A percentile compares a stretch with the other conserved stretches of the same genome.
These are phyloP conservation scores for Gynostemma pentaphyllum DNA, from an alignment of 306 rosid species.

Conservation along the genomic window DNA sequence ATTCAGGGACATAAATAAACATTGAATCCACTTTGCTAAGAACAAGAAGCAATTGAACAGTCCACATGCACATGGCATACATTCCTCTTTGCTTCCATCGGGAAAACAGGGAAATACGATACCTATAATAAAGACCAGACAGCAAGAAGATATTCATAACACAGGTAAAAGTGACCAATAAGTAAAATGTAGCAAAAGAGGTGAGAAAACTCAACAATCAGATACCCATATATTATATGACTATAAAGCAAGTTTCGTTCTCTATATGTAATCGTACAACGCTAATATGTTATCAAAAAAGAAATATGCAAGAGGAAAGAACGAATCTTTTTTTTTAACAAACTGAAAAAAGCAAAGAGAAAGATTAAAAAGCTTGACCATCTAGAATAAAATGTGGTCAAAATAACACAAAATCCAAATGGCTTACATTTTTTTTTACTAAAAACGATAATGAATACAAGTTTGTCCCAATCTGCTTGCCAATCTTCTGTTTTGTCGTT, in stretches of 20 bases:
- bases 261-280: too few species aligned
- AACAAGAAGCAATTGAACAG: slow-evolving; percentile 83
- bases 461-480: background rate
- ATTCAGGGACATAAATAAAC: slow-evolving; percentile 79
- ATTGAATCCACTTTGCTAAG: slow-evolving; percentile 74
- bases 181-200: background rate
- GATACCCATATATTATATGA: background rate
- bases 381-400: background rate
- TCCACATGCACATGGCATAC: slow-evolving; percentile 97
- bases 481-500: background rate
- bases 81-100: slow-evolving; percentile 96
- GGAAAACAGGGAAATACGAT: slow-evolving; percentile 63
- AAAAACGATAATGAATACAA: background rate
- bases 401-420: background rate
- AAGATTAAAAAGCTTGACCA: background rate
- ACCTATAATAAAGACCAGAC: slow-evolving; percentile 36
- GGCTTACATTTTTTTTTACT: background rate
- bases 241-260: background rate
- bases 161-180: background rate
- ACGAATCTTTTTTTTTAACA: slow-evolving; percentile 2
- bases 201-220: background rate
- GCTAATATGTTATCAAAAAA: too few species aligned
- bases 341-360: background rate
- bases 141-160: background rate
- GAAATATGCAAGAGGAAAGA: background rate